Evolutionary conservation across 192 early-diverging fungal genomes (phyloP).

Genomic region (Umbelopsis vinacea): DNA sequence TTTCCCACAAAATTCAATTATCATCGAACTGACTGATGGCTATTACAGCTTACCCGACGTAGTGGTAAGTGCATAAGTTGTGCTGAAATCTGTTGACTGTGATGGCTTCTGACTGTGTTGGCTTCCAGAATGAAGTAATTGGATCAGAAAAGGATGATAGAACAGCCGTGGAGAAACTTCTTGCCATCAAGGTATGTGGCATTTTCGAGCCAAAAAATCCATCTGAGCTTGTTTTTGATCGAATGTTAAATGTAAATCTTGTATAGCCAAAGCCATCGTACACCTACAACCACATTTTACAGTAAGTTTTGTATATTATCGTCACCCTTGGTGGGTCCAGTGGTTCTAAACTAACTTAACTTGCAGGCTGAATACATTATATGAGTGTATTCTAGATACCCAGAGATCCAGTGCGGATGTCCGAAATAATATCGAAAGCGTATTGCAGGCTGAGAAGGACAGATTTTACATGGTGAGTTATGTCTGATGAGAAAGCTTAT

Average conservation of each 20-base stretch:
- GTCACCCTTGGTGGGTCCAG: too few relatives aligned
- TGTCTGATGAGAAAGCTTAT: background rate
- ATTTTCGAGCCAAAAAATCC: background rate
- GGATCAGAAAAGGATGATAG: background rate
- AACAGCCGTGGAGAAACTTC: background rate
- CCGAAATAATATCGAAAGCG: slow-evolving; percentile 22
- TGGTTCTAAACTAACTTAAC: background rate
- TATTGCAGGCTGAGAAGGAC: slow-evolving; percentile 22
- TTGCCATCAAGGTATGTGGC: slow-evolving; percentile 1
- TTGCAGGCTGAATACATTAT: slow-evolving; percentile 35
- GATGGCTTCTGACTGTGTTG: background rate
- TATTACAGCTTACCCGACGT: slow-evolving; percentile 55
- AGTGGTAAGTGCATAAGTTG: slow-evolving; percentile 20
- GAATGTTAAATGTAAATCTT: background rate
- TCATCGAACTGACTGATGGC: slow-evolving; percentile 51
- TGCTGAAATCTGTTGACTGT: slow-evolving; percentile 3
- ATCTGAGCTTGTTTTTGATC: background rate
- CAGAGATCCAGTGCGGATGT: slow-evolving; percentile 37
- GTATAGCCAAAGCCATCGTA: slow-evolving; percentile 52
- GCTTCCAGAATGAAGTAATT: background rate
- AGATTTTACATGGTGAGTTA: slow-evolving; percentile 10
- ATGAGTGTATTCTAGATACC: slow-evolving; percentile 41
- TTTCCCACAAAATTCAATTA: slow-evolving; percentile 50
- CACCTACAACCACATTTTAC: slow-evolving; percentile 54
- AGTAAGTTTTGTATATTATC: slow-evolving; percentile 25